Conservation (phyloP, 805 yeast species). For the Ogataea angusta region DNA sequence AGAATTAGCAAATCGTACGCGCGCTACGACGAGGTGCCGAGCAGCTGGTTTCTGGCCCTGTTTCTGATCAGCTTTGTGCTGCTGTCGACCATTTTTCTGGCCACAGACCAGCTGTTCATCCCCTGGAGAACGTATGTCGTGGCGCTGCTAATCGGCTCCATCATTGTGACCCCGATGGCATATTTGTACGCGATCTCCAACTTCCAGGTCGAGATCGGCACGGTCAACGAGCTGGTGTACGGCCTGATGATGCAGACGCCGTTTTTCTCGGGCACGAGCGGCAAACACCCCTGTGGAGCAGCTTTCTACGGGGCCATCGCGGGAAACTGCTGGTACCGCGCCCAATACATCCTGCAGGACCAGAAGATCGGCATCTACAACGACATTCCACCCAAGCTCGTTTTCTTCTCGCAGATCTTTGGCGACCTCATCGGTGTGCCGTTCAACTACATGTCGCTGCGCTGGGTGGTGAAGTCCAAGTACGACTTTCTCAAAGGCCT, state of each 20-base stretch:
- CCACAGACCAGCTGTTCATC: conserved; percentile 32
- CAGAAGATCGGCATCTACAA: conserved; percentile 53
- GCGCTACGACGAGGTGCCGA: conserved; percentile 41
- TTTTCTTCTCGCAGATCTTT: conserved; percentile 49
- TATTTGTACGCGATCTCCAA: conserved; percentile 50
- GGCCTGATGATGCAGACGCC: conserved; percentile 42
- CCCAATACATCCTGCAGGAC: conserved; percentile 39
- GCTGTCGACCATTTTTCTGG: conserved; percentile 33
- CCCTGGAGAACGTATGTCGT: conserved; percentile 41
- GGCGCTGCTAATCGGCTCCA: conserved; percentile 41
- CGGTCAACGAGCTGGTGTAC: conserved; percentile 47
- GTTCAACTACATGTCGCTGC: conserved; percentile 45
- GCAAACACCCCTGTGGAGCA: conserved; percentile 46
- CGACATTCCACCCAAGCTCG: conserved; percentile 48
- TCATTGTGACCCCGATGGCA: conserved; percentile 47
- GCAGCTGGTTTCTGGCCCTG: conserved; percentile 38
- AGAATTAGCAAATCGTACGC: conserved; percentile 41
- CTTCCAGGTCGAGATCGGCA: conserved; percentile 51
- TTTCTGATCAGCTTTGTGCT: conserved; percentile 37
- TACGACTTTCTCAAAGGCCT: conserved; percentile 29
- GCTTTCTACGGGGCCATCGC: conserved; percentile 49
- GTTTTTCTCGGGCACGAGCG: conserved; percentile 14
- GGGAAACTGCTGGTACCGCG: conserved; percentile 52
- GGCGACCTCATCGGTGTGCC: conserved; percentile 55
- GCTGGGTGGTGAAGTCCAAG: conserved; percentile 44